These are phyloP conservation scores for Globisporangium nodosum DNA, from an alignment of 352 stramenopile species.

Conservation along the genomic window DNA sequence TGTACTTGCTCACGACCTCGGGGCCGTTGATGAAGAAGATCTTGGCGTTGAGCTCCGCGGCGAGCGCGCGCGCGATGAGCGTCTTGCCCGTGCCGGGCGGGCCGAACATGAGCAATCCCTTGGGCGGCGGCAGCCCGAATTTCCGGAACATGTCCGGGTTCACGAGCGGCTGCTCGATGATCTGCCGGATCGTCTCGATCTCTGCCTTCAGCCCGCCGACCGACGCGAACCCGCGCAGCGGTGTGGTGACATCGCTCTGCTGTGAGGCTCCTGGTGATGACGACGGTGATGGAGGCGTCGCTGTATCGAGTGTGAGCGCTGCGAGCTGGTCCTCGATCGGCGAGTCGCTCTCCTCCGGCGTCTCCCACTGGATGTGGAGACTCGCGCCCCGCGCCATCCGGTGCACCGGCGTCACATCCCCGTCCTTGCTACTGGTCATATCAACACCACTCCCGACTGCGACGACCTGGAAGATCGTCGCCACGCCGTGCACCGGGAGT, in stretches of 20 bases:
- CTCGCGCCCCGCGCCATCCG: constrained; percentile 3
- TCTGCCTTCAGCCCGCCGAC: constrained; percentile 91
- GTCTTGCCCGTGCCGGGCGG: constrained; percentile 96
- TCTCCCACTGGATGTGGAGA: not conserved
- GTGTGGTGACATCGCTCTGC: not conserved
- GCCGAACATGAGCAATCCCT: constrained; percentile 94
- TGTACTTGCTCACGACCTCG: constrained; percentile 94
- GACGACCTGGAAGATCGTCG: constrained; percentile 44
- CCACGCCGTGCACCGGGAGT: constrained; percentile 52
- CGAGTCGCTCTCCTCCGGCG: not conserved
- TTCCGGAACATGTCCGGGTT: constrained; percentile 92
- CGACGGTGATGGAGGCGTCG: not conserved
- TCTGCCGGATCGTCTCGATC: constrained; percentile 92
- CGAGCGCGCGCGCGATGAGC: constrained; percentile 91
- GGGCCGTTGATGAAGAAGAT: constrained; percentile 97
- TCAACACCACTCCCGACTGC: constrained; percentile 16
- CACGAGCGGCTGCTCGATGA: constrained; percentile 94
- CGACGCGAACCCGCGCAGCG: constrained; percentile 49
- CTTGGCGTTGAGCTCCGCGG: constrained; percentile 86
- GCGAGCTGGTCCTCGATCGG: constrained; percentile 3
- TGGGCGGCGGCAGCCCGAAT: constrained; percentile 93
- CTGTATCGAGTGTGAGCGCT: constrained; percentile 2
- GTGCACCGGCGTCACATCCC: constrained; percentile 1
- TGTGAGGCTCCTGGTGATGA: not conserved
- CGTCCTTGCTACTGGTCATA: not conserved